Conservation (phyloP, 2,329 filamentous ascomycete species). For the Aplosporella prunicola region DNA sequence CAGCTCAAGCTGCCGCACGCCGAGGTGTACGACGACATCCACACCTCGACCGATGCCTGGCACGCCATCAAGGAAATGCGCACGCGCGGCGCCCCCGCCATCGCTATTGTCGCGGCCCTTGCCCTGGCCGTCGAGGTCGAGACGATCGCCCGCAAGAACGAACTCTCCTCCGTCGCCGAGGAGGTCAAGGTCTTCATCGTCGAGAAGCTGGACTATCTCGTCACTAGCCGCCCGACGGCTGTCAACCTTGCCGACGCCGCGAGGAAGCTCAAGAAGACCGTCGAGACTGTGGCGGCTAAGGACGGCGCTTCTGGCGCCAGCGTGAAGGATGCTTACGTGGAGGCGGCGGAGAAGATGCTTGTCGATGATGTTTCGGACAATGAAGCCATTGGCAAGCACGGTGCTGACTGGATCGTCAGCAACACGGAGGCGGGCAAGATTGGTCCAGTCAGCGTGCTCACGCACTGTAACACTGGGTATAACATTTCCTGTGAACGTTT, state of each 20-base stretch:
- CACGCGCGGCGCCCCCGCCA: slow-evolving; percentile 75
- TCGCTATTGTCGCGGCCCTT: slow-evolving; percentile 93
- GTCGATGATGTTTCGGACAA: slow-evolving; percentile 82
- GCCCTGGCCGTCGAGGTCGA: slow-evolving; percentile 77
- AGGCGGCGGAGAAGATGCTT: slow-evolving; percentile 77
- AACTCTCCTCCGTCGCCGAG: slow-evolving; percentile 44
- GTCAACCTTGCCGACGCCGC: slow-evolving; percentile 92
- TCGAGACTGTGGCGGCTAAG: slow-evolving; percentile 42
- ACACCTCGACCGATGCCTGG: slow-evolving; percentile 64
- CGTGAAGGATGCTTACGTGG: slow-evolving; percentile 63
- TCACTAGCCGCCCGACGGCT: slow-evolving; percentile 83
- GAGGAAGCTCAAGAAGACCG: slow-evolving; percentile 60
- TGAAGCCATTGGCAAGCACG: slow-evolving; percentile 70
- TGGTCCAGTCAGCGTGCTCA: slow-evolving; percentile 68
- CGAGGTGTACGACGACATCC: slow-evolving; percentile 65
- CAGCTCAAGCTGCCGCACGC: slow-evolving; percentile 76
- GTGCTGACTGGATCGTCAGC: slow-evolving; percentile 70
- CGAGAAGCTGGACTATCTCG: slow-evolving; percentile 72
- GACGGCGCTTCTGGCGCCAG: slow-evolving; percentile 38
- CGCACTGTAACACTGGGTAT: slow-evolving; percentile 94
- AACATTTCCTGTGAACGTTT: slow-evolving; percentile 16
- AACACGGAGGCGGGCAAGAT: slow-evolving; percentile 44
- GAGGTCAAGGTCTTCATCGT: slow-evolving; percentile 60
- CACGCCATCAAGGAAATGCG: slow-evolving; percentile 78
- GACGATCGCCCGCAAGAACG: slow-evolving; percentile 32